Evolutionary conservation across 2,329 filamentous ascomycete species (phyloP), one percentile per base, ranked within the genome.

Genomic region (Cladosporium sp.): DNA sequence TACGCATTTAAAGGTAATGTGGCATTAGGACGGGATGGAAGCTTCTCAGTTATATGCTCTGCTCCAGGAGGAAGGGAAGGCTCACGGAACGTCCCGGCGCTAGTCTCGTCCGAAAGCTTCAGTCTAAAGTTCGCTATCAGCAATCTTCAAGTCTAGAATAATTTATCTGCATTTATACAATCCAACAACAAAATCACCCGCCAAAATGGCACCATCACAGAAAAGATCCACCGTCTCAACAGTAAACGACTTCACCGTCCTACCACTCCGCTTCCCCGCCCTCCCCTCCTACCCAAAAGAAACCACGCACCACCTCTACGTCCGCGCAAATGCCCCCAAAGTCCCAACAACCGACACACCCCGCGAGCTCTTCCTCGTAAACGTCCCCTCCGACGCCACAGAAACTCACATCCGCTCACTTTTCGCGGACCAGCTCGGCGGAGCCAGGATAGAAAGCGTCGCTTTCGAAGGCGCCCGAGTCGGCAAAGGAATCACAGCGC

Each of bases 301-400:
- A 38, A 78, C 83, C 51, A 81, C 80, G 43, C 93, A 97, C 72
- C 88, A 91, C 69, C 75, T 97, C 61, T 95, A 95, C 72, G 72
- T 97, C 49, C 88, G 88, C 57, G 82, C 82, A 49, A 91, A 97
- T 69, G 78, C 84, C 39, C 90, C 92, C 53, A 88, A 86, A 70
- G 78, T 87, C 35, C 82, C 87, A 12, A 86, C 85, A 7, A 75
- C 79, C 49, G 79, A 86, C 67, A 86, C 92, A 59, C 73, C 81
- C 13, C 84, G 91, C 59, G 90, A 87, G 54, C 77, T 98, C 15
- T 98, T 95, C 69, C 66, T 95, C n/a, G 86, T 91, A 56, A 97
- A 98, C 62, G 72, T 94, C 1, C 93, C 93, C 6, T 76, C 85
- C 55, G 91, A 96, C 64, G 84, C 88, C 52, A 94, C 88, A 4